Evolutionary conservation across 208 protist species (phyloP), one percentile per base, ranked within the genome.

Genomic region (Acanthamoeba polyphaga): DNA sequence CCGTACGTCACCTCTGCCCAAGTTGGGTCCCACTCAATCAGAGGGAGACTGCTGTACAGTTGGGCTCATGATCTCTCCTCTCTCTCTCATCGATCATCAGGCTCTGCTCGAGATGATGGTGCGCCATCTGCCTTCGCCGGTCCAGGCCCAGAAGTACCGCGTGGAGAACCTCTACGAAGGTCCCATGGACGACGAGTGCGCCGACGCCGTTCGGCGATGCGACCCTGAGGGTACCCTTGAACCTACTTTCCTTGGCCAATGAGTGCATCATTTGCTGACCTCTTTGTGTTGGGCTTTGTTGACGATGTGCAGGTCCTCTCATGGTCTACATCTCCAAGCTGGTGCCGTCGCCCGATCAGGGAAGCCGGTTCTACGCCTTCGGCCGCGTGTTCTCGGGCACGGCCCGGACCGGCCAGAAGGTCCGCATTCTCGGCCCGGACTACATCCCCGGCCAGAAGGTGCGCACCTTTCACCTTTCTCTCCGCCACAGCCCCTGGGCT

Each of bases 241-340:
- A n/a, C n/a, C n/a, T n/a, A n/a, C n/a, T n/a, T n/a, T n/a, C n/a
- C n/a, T n/a, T n/a, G n/a, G n/a, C n/a, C n/a, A n/a, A n/a, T n/a
- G n/a, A n/a, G n/a, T n/a, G n/a, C n/a, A n/a, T n/a, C n/a, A 22
- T 22, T 60, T 13, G 19, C 55, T 24, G 1, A 60, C 38, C 38
- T 43, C n/a, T n/a, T n/a, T n/a, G n/a, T n/a, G n/a, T n/a, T n/a
- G n/a, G n/a, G n/a, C n/a, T n/a, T n/a, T n/a, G n/a, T 13, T 60
- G 12, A 22, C 15, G 53, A 10, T 17, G 12, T 60, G 55, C 55
- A 60, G 55, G 55, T 60, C 99, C 99, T 34, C 97, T 99, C n/a
- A 99, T 99, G 97, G 96, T 99, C 96, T 99, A 99, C 98, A 98
- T 99, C 94, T 99, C 99, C 96, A 99, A 99, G 99, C 99, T 99